These are phyloP conservation scores for Colletotrichum incanum DNA, from an alignment of 2,329 filamentous ascomycete species.

Conservation along the genomic window DNA sequence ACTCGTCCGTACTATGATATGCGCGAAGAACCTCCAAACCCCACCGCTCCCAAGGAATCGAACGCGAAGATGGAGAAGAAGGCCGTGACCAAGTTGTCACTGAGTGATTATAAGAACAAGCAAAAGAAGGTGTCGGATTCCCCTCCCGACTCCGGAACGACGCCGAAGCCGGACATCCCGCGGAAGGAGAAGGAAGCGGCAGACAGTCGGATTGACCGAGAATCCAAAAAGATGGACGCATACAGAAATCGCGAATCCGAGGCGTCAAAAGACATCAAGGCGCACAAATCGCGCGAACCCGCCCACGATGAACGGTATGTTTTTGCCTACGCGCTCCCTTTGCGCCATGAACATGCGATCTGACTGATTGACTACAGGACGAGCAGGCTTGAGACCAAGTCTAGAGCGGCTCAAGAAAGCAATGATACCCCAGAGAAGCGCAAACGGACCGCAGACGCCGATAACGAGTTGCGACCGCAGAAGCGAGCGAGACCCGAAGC, in stretches of 20 bases:
- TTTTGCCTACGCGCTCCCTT: neutral
- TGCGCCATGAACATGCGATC: neutral
- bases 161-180: slow-evolving; percentile 48
- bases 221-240: slow-evolving; percentile 47
- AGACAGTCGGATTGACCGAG: slow-evolving; percentile 41
- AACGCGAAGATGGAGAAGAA: slow-evolving; percentile 64
- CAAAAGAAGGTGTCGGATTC: slow-evolving; percentile 55
- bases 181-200: slow-evolving; percentile 43
- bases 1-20: slow-evolving; percentile 73
- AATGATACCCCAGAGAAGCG: slow-evolving; percentile 57
- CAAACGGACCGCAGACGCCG: slow-evolving; percentile 63
- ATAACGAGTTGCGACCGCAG: slow-evolving; percentile 60
- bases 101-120: slow-evolving; percentile 74
- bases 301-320: slow-evolving; percentile 52
- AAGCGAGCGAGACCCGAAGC: slow-evolving; percentile 64
- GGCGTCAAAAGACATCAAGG: slow-evolving; percentile 49
- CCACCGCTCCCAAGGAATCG: slow-evolving; percentile 58
- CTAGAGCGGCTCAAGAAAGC: slow-evolving; percentile 27
- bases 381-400: slow-evolving; percentile 26
- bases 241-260: slow-evolving; percentile 47
- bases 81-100: slow-evolving; percentile 65
- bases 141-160: slow-evolving; percentile 42
- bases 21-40: slow-evolving; percentile 65
- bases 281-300: slow-evolving; percentile 51
- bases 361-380: slow-evolving; percentile 24